phyloP scores from a whole-genome alignment of 2,329 filamentous ascomycete species.

The Onygenales sp. region DNA sequence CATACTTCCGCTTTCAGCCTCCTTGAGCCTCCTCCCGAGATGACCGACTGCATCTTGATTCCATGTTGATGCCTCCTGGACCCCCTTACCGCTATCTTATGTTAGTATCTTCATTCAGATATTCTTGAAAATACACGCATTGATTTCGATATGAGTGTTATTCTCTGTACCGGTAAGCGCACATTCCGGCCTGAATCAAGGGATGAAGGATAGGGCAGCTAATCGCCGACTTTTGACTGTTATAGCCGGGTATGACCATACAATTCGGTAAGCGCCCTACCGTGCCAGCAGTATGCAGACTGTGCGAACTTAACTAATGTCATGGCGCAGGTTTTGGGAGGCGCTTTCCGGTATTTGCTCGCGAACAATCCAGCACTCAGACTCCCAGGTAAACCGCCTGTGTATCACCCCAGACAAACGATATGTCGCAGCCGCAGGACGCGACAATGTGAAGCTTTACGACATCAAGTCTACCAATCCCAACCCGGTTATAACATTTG shows the following conservation, averaged over 20 bases:
- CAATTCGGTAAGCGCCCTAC: conserved; percentile 50
- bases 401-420: conserved; percentile 98
- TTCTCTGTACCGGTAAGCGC: conserved; percentile 54
- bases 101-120: background rate
- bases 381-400: conserved; percentile 95
- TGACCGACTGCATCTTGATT: too few relatives aligned
- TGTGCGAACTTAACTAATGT: conserved; percentile 1
- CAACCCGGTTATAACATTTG: conserved; percentile 83
- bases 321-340: conserved; percentile 75
- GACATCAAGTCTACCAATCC: conserved; percentile 99
- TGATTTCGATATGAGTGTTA: conserved; percentile 48
- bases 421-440: conserved; percentile 72
- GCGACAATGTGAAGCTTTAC: conserved; percentile 90
- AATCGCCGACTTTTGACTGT: conserved; percentile 4
- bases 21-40: background rate
- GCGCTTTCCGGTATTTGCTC: conserved; percentile 96
- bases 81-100: background rate
- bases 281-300: background rate
- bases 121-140: background rate
- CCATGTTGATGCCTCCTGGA: background rate
- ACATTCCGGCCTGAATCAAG: conserved; percentile 10
- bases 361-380: conserved; percentile 92
- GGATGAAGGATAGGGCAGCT: conserved; percentile 6
- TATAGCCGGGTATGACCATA: conserved; percentile 64
- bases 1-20: background rate